These are phyloP conservation scores for Boletus bicolor DNA, from an alignment of 768 basidiomycete genomes.

Conservation along the genomic window DNA sequence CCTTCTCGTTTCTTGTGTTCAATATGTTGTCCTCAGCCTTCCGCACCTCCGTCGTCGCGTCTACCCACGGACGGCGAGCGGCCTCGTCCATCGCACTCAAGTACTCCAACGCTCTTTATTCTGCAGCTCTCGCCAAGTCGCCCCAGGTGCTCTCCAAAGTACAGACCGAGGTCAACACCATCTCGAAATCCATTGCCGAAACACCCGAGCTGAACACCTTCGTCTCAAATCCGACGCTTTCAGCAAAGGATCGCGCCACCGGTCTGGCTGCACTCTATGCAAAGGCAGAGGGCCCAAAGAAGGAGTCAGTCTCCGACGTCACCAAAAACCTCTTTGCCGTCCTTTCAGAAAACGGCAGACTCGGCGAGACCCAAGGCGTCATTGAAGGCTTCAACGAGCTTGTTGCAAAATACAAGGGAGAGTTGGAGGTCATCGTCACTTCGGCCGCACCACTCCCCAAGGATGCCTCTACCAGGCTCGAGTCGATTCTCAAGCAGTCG, in stretches of 20 bases:
- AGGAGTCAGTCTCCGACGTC: conserved; percentile 76
- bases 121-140: conserved; percentile 79
- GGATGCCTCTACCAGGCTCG: conserved; percentile 74
- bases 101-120: conserved; percentile 80
- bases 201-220: conserved; percentile 66
- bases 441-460: conserved; percentile 78
- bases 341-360: conserved; percentile 89
- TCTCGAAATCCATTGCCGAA: conserved; percentile 67
- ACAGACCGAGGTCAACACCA: conserved; percentile 73
- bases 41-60: conserved; percentile 45
- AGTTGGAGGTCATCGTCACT: conserved; percentile 89
- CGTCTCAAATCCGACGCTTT: conserved; percentile 89
- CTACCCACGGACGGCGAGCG: conserved; percentile 52
- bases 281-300: conserved; percentile 66
- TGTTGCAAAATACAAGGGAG: conserved; percentile 85
- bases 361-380: conserved; percentile 79
- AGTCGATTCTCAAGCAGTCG: conserved; percentile 81
- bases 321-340: conserved; percentile 90
- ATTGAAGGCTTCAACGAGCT: conserved; percentile 91
- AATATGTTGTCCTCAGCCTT: conserved; percentile 54
- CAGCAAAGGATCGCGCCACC: conserved; percentile 65
- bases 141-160: conserved; percentile 81
- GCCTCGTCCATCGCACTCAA: conserved; percentile 77
- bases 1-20: conserved; percentile 18
- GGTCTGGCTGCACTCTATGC: conserved; percentile 68